Evolutionary conservation across 208 protist genomes (phyloP), one percentile per base, ranked within the genome.

Genomic region (Leishmania major): DNA sequence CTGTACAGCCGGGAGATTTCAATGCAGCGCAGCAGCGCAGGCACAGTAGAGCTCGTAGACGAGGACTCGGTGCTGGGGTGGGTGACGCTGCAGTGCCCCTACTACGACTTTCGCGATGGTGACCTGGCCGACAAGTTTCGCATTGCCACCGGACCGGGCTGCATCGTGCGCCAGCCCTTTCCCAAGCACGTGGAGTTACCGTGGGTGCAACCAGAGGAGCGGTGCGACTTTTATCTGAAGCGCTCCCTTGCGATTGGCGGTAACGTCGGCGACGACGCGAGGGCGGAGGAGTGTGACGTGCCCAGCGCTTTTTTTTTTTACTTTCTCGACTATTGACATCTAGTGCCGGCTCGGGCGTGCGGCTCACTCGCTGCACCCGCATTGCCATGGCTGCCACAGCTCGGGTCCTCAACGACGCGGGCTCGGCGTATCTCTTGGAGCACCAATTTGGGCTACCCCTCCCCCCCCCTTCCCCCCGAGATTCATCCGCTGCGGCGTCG

Each of bases 301-400:
- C 88, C 92, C 28, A 78, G 87, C 28, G 92, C 87, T 22, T 95
- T 37, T 92, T 70, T 22, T 95, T 37, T 92, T 70, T 97, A 95
- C 87, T 86, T 90, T 55, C 75, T 94, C 57, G 94, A 95, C 88
- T 93, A 93, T 76, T 76, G 86, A 97, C 84, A 94, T 95, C 85
- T 97, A 88, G 86, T 88, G 83, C 79, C 88, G 87, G 31, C 87
- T 97, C 64, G 76, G 91, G 55, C 88, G 88, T 37, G 94, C 90
- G 0, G 87, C 92, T 28, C 83, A 87, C 67, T 91, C 89, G 17
- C 86, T 97, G 49, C 92, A 95, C 84, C 84, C 84, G 82, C 45
- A 77, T 97, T 57, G 92, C 92, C 53, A 92, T 95, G 83, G 87
- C 88, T 53, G 92, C 94, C 31, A 97, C 94, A 17, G 64, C 75